phyloP scores from a whole-genome alignment of 2,329 filamentous ascomycete genomes.

The Venturia aucupariae region DNA sequence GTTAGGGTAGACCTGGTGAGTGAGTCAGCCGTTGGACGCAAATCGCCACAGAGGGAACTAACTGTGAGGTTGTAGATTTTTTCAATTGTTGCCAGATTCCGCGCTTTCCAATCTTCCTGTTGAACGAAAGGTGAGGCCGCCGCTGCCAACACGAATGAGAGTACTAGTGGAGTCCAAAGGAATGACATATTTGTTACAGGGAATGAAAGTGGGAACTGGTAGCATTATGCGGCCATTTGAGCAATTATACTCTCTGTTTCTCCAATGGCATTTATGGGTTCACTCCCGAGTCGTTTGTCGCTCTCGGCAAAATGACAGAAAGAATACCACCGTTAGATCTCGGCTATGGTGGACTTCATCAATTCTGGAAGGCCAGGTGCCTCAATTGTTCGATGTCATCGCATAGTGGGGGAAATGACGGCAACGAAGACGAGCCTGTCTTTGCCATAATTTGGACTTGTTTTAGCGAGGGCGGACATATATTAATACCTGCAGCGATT shows the following conservation, averaged over 20 bases:
- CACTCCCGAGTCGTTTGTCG: too few relatives aligned
- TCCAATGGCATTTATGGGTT: background rate
- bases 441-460: too few relatives aligned
- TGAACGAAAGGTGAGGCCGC: background rate
- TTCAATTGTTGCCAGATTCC: constrained; percentile 31
- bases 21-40: background rate
- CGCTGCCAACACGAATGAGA: background rate
- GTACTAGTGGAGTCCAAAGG: background rate
- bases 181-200: background rate
- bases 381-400: background rate
- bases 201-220: background rate
- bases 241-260: background rate
- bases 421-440: background rate
- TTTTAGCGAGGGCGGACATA: too few relatives aligned
- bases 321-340: too few relatives aligned
- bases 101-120: constrained; percentile 15
- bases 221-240: background rate
- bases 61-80: constrained; percentile 32
- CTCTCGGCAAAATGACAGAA: too few relatives aligned
- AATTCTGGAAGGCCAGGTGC: too few relatives aligned
- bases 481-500: too few relatives aligned
- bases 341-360: too few relatives aligned
- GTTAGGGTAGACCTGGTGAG: constrained; percentile 27
- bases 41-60: background rate
- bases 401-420: background rate